phyloP scores from a whole-genome alignment of 2,329 filamentous ascomycete genomes.

The Thermothelomyces thermophilus region DNA sequence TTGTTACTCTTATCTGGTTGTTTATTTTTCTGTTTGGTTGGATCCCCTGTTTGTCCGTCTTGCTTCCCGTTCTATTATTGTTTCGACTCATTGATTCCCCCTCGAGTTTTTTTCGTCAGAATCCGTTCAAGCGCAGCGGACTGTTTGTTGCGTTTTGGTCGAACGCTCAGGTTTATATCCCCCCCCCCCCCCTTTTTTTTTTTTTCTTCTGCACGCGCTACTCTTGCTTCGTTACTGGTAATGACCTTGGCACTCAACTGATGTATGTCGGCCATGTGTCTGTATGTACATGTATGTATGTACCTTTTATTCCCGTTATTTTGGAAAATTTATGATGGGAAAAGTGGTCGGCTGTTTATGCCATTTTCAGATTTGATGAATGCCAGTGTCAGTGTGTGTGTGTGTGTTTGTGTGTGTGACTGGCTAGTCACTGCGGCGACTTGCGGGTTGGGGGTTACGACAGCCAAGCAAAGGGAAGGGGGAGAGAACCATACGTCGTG shows the following conservation, averaged over 20 bases:
- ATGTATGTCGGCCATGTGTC: conserved; percentile 10
- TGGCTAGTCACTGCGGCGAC: too few relatives aligned
- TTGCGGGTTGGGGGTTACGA: too few relatives aligned
- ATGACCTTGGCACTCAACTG: background rate
- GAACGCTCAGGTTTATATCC: conserved; percentile 5
- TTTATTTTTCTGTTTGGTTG: background rate
- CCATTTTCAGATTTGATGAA: too few relatives aligned
- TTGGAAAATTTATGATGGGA: conserved; percentile 1
- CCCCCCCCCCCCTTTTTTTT: too few relatives aligned
- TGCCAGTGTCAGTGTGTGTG: too few relatives aligned
- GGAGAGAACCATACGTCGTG: background rate
- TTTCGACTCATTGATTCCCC: conserved; percentile 9
- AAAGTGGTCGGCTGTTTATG: too few relatives aligned
- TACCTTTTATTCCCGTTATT: background rate
- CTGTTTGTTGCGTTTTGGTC: background rate
- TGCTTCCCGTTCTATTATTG: background rate
- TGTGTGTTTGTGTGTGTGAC: background rate
- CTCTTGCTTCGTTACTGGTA: background rate
- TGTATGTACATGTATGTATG: conserved; percentile 11
- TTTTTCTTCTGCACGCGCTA: background rate
- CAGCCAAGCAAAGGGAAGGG: too few relatives aligned
- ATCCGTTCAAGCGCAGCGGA: background rate
- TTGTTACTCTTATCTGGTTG: background rate
- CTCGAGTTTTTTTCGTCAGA: background rate
- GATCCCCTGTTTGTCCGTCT: too few relatives aligned